phyloP scores from a whole-genome alignment of 345 rosid genomes.

The Hevea brasiliensis region DNA sequence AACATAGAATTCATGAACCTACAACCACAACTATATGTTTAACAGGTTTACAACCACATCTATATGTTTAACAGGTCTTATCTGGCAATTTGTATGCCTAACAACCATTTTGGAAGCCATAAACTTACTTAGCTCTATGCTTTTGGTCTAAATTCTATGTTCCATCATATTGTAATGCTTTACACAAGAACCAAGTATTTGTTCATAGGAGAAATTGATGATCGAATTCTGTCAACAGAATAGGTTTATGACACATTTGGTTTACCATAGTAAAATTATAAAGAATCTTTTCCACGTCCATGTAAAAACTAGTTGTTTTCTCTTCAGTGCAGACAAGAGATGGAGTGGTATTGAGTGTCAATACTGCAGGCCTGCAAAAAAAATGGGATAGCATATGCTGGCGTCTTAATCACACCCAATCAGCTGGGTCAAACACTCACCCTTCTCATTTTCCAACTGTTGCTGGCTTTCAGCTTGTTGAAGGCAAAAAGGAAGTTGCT shows the following conservation, averaged over 20 bases:
- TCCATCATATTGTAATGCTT: background rate
- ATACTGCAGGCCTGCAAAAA: constrained; percentile 35
- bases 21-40: no score
- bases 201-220: background rate
- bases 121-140: background rate
- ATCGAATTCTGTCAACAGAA: background rate
- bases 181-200: background rate
- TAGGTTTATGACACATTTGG: background rate
- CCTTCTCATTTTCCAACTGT: constrained; percentile 33
- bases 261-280: background rate
- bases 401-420: constrained; percentile 36
- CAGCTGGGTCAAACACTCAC: constrained; percentile 18
- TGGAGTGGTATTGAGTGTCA: constrained; percentile 34
- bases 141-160: background rate
- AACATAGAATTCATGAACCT: background rate
- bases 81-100: no score
- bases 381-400: constrained; percentile 48
- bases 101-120: no score
- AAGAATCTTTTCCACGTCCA: constrained; percentile 21
- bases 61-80: no score
- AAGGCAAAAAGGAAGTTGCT: constrained; percentile 32
- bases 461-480: constrained; percentile 33
- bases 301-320: constrained; percentile 41
- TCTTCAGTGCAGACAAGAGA: constrained; percentile 74
- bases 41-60: no score